Base-by-base conservation (phyloP, 192 early-diverging fungal species). In the Linnemannia elongata region DNA sequence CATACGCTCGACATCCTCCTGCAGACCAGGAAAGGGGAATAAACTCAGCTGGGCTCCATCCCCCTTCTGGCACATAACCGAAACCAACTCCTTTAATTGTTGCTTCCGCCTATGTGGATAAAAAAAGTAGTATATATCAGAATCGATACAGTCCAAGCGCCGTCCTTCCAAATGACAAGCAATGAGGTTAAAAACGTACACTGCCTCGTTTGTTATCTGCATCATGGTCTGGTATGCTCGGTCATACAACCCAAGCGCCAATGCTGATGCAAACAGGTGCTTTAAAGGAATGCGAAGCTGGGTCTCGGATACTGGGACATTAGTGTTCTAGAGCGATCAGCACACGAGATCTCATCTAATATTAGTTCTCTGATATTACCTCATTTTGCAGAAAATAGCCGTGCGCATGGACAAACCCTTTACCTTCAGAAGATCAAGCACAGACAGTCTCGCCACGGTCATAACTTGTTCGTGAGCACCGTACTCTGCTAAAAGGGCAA, bases 161-260 rank as follows among this genome's bases (percentile, higher is more conserved):
- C 24, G 24, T 13, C 15, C 38, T 17, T 44, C 30, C 39, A 47
- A 6, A 33, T 15, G 30, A 33, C 7, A 27, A 20, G 10, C 45
- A 39, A 69, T 15, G 27, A 4, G 18, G 49, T 6, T 24, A 41
- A 44, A 4, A 35, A 72, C 82, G 27, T 77, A 86, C 83, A 70
- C 24, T 10, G 33, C n/a, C 30, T 81, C 79, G 24, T 42, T 78
- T n/a, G 79, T 35, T 3, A 81, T 60, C 4, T 74, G 60, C 85
- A 87, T 87, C 76, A 87, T 80, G 35, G 85, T 76, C 22, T 80
- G 77, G 71, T 81, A 87, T 12, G 85, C 79, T 13, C 36, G 70
- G 4, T 87, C 85, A 17, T 87, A 87, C 9, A 76, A 22, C 8
- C 79, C 76, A 72, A 78, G 74, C 9, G 74, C 42, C 35, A 87